phyloP scores from a whole-genome alignment of 768 basidiomycete species.

The Boletus patriciae region DNA sequence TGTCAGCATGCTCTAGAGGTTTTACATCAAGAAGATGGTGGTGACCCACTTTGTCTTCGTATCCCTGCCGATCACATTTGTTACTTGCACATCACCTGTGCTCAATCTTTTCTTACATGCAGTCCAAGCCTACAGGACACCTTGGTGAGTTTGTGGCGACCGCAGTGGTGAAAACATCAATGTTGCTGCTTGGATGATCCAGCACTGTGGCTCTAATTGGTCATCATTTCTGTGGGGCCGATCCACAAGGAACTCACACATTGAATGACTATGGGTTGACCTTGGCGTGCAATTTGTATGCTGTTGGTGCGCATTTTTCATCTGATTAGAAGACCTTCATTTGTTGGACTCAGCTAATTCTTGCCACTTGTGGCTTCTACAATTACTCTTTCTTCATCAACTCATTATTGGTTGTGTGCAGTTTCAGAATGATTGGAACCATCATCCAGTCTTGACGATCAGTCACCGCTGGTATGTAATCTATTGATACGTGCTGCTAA shows the following conservation, averaged over 20 bases:
- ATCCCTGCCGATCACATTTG: too few relatives aligned
- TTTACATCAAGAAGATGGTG: too few relatives aligned
- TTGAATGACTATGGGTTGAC: conserved; percentile 48
- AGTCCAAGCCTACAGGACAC: conserved; percentile 12
- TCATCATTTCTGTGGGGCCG: conserved; percentile 34
- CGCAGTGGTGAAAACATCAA: conserved; percentile 31
- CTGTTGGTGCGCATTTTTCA: conserved; percentile 45
- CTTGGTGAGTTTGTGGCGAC: conserved; percentile 29
- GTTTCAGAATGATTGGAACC: conserved; percentile 42
- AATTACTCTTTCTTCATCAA: conserved; percentile 38
- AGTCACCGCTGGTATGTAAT: background rate
- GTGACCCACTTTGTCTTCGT: too few relatives aligned
- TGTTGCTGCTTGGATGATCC: conserved; percentile 31
- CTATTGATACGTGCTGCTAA: background rate
- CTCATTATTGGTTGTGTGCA: conserved; percentile 40
- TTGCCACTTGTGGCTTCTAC: conserved; percentile 45
- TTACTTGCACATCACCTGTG: conserved; percentile 18
- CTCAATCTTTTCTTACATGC: conserved; percentile 23
- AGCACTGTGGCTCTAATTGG: conserved; percentile 20
- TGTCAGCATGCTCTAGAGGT: too few relatives aligned
- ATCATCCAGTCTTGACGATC: conserved; percentile 32
- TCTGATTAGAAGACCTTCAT: conserved; percentile 36
- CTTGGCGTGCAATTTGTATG: conserved; percentile 40
- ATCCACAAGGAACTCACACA: conserved; percentile 43
- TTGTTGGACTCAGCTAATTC: conserved; percentile 32